These are phyloP conservation scores for Heliamphora pulchella DNA, from an alignment of 179 eudicot genomes.

Conservation along the genomic window DNA sequence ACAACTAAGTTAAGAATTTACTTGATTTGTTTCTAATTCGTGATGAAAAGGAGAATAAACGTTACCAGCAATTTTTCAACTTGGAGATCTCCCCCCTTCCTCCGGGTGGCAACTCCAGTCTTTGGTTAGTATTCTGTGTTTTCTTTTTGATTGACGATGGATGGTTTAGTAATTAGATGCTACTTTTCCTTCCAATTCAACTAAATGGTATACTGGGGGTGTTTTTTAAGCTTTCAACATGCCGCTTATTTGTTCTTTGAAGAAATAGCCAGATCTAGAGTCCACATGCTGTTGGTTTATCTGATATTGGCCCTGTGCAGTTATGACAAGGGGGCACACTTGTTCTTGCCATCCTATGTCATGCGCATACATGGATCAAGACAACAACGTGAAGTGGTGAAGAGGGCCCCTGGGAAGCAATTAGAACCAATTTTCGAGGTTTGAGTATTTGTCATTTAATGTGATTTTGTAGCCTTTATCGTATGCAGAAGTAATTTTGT, in stretches of 20 bases:
- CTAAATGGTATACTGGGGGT: neutral
- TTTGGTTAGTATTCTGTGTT: neutral
- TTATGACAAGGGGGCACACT: conserved; percentile 76
- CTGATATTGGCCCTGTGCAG: conserved; percentile 30
- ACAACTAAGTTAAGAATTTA: conserved; percentile 1
- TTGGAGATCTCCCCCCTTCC: neutral
- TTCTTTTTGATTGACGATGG: conserved; percentile 12
- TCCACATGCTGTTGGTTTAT: neutral
- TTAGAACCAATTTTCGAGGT: conserved; percentile 72
- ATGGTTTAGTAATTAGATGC: neutral
- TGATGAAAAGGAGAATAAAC: neutral
- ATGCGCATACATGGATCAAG: conserved; percentile 94
- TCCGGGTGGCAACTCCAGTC: neutral
- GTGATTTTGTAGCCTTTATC: neutral
- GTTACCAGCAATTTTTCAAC: neutral
- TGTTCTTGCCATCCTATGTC: conserved; percentile 80
- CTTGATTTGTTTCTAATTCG: neutral
- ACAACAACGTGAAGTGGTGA: conserved; percentile 73
- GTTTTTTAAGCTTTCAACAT: neutral
- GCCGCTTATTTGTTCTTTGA: neutral
- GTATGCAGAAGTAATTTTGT: neutral
- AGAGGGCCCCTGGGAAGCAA: conserved; percentile 45
- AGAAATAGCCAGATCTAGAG: conserved; percentile 11
- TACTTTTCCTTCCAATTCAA: neutral
- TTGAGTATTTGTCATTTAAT: conserved; percentile 8